Evolutionary conservation across 345 rosid genomes (phyloP), one percentile per base, ranked within the genome.

Genomic region (Salix dunnii): DNA sequence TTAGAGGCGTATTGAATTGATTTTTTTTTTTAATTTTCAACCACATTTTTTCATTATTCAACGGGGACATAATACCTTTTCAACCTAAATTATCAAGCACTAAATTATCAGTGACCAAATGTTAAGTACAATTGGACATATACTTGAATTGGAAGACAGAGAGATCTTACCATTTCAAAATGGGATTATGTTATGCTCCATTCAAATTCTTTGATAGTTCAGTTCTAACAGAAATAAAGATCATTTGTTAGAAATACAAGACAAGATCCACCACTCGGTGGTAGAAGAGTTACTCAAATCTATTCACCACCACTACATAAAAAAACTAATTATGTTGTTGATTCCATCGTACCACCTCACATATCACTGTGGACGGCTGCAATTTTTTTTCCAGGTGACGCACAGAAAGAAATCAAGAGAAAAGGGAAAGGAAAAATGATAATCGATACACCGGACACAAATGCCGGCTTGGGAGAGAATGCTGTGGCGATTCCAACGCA

Each of bases 51-150:
- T 0, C 17, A 66, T 10, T 9, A 7, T 76, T 79, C 82, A 82
- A 82, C 80, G 82, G 76, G 80, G 79, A 51, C 68, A 79, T 79
- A n/a, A 43, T 63, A 53, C 28, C 28, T 58, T n/a, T 1, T 58
- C 14, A 27, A 10, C 30, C 18, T 27, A 51, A 49, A 46, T 60
- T 3, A 23, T 3, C 4, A 31, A 4, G 55, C 60, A 65, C 27
- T n/a, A 74, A 55, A 58, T 6, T 3, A 11, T 20, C 23, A 14
- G 21, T 40, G 74, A 76, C 74, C 77, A 43, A 72, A 33, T 27
- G 46, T 36, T 36, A n/a, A 40, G 31, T 58, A 58, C 62, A n/a
- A 3, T 58, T 3, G 62, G 62, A 61, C 74, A 62, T 62, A 67
- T 18, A 67, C 23, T 53, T 71, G 7, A 36, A 17, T 68, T 28